These are phyloP conservation scores for Entonaema liquescens DNA, from an alignment of 495 filamentous ascomycete genomes.

Conservation along the genomic window DNA sequence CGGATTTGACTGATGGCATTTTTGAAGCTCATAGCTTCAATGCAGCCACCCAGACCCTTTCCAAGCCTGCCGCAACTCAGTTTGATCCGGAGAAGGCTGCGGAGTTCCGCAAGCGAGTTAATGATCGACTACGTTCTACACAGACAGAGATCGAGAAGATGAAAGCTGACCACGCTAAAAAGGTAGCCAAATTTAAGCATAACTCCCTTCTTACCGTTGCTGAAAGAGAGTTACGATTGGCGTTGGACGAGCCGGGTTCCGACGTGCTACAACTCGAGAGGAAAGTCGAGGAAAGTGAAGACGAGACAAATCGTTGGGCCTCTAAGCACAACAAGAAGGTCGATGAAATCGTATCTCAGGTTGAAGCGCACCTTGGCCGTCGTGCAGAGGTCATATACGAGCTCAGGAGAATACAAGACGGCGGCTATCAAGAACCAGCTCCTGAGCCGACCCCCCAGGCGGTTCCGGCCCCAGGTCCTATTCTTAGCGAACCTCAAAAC, in stretches of 20 bases:
- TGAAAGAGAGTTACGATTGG: constrained; percentile 68
- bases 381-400: constrained; percentile 66
- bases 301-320: constrained; percentile 49
- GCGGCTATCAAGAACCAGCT: constrained; percentile 68
- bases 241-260: constrained; percentile 62
- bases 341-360: constrained; percentile 67
- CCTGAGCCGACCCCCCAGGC: constrained; percentile 52
- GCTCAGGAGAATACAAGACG: constrained; percentile 72
- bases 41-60: constrained; percentile 57
- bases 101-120: constrained; percentile 78
- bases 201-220: constrained; percentile 69
- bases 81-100: constrained; percentile 73
- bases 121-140: constrained; percentile 69
- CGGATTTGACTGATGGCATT: constrained; percentile 80
- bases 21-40: constrained; percentile 67
- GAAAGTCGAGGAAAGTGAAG: constrained; percentile 63
- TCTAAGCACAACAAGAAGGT: constrained; percentile 62
- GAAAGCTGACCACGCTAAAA: constrained; percentile 77
- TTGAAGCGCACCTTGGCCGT: constrained; percentile 65
- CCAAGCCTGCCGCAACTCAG: constrained; percentile 65
- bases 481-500: constrained; percentile 36
- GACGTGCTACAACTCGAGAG: constrained; percentile 74
- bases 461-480: constrained; percentile 16
- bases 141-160: constrained; percentile 83
- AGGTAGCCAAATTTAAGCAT: constrained; percentile 76